Conservation (phyloP, 805 yeast genomes). For the Wickerhamia fluorescens region DNA sequence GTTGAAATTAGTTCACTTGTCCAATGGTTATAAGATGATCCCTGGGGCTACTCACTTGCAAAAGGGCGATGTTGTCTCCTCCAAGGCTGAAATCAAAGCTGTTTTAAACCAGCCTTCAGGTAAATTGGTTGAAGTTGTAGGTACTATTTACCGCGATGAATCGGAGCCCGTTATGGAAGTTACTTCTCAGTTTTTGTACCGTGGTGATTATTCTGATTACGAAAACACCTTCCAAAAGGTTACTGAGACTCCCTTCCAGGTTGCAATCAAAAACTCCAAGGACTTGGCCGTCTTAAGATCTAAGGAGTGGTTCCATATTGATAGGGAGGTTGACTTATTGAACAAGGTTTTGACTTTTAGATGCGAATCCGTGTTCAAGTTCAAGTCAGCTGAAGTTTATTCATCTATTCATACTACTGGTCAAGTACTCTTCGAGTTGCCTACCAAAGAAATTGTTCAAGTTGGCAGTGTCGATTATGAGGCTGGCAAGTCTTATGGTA, state of each 20-base stretch:
- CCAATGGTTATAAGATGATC: constrained; percentile 88
- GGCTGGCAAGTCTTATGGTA: constrained; percentile 91
- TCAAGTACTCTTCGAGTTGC: constrained; percentile 77
- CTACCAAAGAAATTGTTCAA: constrained; percentile 82
- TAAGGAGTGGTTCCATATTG: constrained; percentile 96
- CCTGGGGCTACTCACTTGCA: constrained; percentile 88
- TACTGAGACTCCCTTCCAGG: constrained; percentile 80
- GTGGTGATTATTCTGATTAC: constrained; percentile 85
- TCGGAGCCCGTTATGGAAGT: constrained; percentile 86
- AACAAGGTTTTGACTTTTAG: constrained; percentile 83
- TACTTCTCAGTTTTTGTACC: constrained; percentile 89
- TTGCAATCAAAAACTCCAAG: constrained; percentile 64
- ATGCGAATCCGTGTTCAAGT: constrained; percentile 76
- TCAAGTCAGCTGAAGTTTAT: constrained; percentile 68
- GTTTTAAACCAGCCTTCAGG: constrained; percentile 90
- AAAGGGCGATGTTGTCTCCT: constrained; percentile 78
- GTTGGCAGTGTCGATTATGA: constrained; percentile 80
- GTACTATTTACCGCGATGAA: constrained; percentile 66
- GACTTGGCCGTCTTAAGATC: constrained; percentile 91
- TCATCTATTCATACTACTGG: constrained; percentile 81
- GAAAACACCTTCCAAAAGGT: constrained; percentile 88
- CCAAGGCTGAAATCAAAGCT: constrained; percentile 79
- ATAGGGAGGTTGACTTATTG: constrained; percentile 60
- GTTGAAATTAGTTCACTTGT: constrained; percentile 86
- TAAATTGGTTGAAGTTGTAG: constrained; percentile 92